Conservation (phyloP, 164 flowering plant genomes). For the Berberis vulgaris region DNA sequence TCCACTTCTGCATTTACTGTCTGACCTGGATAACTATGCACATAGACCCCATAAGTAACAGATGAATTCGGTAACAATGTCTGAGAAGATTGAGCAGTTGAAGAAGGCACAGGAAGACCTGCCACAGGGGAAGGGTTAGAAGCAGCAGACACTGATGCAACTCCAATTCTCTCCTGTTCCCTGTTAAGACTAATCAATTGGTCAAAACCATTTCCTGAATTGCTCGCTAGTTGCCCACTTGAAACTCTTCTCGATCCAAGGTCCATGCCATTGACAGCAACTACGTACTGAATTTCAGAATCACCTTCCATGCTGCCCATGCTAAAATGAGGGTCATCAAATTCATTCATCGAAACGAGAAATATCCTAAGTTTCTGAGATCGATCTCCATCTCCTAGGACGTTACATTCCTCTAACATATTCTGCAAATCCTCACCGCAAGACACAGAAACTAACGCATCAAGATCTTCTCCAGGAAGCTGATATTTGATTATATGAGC, state of each 20-base stretch:
- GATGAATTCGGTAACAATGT: conserved; percentile 20
- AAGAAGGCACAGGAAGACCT: conserved; percentile 10
- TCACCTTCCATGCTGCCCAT: conserved; percentile 44
- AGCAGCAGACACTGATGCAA: conserved; percentile 16
- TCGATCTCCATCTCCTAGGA: conserved; percentile 37
- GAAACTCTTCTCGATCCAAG: conserved; percentile 46
- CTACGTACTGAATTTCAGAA: conserved; percentile 74
- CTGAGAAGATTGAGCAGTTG: conserved; percentile 25
- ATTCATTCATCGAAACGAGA: conserved; percentile 51
- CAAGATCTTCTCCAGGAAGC: conserved; percentile 96
- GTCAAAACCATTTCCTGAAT: conserved; percentile 51
- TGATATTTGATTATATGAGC: conserved; percentile 71
- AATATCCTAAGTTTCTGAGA: conserved; percentile 71
- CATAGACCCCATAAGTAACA: conserved; percentile 19
- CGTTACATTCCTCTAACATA: conserved; percentile 86
- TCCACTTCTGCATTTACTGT: conserved; percentile 9
- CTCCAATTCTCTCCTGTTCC: conserved; percentile 24
- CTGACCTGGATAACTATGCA: too few relatives aligned
- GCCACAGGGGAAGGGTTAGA: conserved; percentile 18
- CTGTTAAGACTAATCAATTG: conserved; percentile 40
- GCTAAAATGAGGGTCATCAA: conserved; percentile 56
- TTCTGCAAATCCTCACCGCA: conserved; percentile 89
- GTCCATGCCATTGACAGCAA: conserved; percentile 91
- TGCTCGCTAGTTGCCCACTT: conserved; percentile 25
- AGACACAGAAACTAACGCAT: conserved; percentile 88